These are phyloP conservation scores for Lathyrus tuberosus DNA, from an alignment of 306 rosid genomes.

Conservation along the genomic window DNA sequence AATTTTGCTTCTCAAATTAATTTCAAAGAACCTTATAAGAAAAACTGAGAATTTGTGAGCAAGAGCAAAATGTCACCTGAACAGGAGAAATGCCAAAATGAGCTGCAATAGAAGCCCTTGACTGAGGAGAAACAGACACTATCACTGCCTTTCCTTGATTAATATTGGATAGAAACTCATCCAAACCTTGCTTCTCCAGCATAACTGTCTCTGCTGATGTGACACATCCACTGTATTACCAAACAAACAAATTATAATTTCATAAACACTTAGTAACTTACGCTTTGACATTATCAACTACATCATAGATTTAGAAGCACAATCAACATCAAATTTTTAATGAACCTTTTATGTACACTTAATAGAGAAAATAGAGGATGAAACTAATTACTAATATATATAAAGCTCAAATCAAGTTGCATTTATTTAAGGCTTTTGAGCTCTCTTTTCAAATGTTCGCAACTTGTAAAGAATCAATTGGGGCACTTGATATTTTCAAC, in stretches of 20 bases:
- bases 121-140: conserved; percentile 90
- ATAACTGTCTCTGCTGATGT: conserved; percentile 94
- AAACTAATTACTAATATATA: too few relatives aligned
- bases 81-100: conserved; percentile 86
- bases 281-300: conserved; percentile 29
- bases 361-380: too few relatives aligned
- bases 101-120: conserved; percentile 88
- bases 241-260: conserved; percentile 35
- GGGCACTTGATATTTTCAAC: too few relatives aligned
- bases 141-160: conserved; percentile 67
- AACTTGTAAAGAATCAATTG: too few relatives aligned
- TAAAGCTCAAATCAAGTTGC: too few relatives aligned
- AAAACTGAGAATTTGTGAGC: background rate
- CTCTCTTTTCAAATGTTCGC: too few relatives aligned
- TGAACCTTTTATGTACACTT: too few relatives aligned
- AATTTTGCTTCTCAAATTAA: background rate
- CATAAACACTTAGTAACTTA: conserved; percentile 1
- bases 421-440: too few relatives aligned
- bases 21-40: conserved; percentile 19
- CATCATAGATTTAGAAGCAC: background rate
- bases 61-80: conserved; percentile 54
- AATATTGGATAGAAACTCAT: conserved; percentile 76
- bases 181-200: conserved; percentile 98
- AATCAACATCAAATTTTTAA: too few relatives aligned
- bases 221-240: conserved; percentile 80